Evolutionary conservation across 441 rosid species (phyloP).

Genomic region (Bocquillonia castaneifolia): DNA sequence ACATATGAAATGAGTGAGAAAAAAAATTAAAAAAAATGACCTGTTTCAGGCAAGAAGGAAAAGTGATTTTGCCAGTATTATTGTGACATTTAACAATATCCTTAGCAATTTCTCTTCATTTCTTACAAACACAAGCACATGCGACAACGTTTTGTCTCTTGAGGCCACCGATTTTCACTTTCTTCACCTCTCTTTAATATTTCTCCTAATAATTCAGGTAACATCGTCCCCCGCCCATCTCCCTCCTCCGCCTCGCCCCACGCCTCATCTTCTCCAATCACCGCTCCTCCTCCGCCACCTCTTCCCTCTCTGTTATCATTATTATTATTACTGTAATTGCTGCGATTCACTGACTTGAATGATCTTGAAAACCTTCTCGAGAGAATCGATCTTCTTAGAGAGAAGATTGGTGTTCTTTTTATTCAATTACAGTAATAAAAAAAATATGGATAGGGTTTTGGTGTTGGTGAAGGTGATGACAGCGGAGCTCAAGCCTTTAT

Average conservation of each 20-base stretch:
- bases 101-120: slow-evolving; percentile 67
- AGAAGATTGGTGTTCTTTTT: no score
- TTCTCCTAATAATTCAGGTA: slow-evolving; percentile 76
- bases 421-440: no score
- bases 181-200: slow-evolving; percentile 73
- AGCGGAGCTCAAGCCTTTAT: no score
- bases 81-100: slow-evolving; percentile 49
- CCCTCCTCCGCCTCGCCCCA: slow-evolving; percentile 18
- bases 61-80: slow-evolving; percentile 56
- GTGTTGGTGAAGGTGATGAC: no score
- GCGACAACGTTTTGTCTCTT: slow-evolving; percentile 57
- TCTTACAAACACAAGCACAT: slow-evolving; percentile 81
- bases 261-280: background rate
- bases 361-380: slow-evolving; percentile 52
- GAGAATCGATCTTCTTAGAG: slow-evolving; percentile 40
- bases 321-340: slow-evolving; percentile 3
- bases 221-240: slow-evolving; percentile 66
- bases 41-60: slow-evolving; percentile 86
- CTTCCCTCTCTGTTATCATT: slow-evolving; percentile 16
- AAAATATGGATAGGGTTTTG: no score
- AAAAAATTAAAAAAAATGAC: slow-evolving; percentile 35
- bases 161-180: slow-evolving; percentile 71
- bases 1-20: no score
- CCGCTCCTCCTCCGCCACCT: background rate
- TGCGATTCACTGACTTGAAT: slow-evolving; percentile 25